A percentile compares a stretch with the other conserved stretches of the same genome.
phyloP scores from a whole-genome alignment of 805 yeast genomes.

The Candida endomychidarum region DNA sequence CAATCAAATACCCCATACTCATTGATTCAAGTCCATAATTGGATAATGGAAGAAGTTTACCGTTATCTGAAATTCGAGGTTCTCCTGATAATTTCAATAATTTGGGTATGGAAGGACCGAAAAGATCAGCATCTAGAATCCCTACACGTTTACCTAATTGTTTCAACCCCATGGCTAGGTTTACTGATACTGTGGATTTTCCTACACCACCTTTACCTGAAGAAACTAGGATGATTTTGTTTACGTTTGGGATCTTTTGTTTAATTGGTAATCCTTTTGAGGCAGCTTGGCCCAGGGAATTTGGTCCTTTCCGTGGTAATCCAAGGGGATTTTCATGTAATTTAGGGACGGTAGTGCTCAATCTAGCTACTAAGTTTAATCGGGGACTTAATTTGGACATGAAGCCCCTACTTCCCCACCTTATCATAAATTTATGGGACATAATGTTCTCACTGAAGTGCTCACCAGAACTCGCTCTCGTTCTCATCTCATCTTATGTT shows the following conservation, averaged over 20 bases:
- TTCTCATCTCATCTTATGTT: conserved; percentile 2
- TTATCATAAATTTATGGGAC: no score
- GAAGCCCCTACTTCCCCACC: no score
- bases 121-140: conserved; percentile 74
- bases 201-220: conserved; percentile 86
- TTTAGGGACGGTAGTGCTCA: neutral
- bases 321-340: conserved; percentile 44
- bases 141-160: conserved; percentile 59
- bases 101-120: conserved; percentile 82
- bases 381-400: no score
- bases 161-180: conserved; percentile 63
- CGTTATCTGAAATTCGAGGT: conserved; percentile 53
- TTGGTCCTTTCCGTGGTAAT: conserved; percentile 31
- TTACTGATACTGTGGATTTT: conserved; percentile 71
- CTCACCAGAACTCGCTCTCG: no score
- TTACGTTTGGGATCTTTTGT: conserved; percentile 58
- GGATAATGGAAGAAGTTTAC: conserved; percentile 61
- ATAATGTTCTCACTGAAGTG: no score
- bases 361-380: neutral
- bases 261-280: conserved; percentile 57
- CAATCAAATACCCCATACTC: conserved; percentile 85
- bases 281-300: conserved; percentile 16
- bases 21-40: conserved; percentile 79
- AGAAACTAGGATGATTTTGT: conserved; percentile 61
- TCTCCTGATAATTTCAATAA: conserved; percentile 68